Evolutionary conservation across 345 rosid genomes (phyloP).

Genomic region (Aquilaria sinensis): DNA sequence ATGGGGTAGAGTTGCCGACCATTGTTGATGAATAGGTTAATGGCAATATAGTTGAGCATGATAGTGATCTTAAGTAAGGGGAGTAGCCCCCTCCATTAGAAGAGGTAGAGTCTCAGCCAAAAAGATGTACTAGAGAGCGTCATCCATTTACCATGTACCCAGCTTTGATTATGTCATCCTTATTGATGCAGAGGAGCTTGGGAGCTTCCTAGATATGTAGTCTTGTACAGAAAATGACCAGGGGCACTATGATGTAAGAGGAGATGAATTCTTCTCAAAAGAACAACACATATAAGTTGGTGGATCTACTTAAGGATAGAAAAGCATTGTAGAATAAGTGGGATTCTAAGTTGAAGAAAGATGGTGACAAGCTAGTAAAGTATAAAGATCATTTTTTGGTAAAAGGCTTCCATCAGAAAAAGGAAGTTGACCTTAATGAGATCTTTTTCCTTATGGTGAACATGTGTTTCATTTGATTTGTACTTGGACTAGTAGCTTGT

Average conservation of each 20-base stretch:
- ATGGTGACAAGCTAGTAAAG: no score
- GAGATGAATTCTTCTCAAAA: neutral
- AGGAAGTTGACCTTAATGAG: no score
- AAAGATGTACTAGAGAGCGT: neutral
- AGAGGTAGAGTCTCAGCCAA: neutral
- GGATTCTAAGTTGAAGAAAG: no score
- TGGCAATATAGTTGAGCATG: neutral
- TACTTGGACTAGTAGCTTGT: no score
- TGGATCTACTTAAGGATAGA: no score
- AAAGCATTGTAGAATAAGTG: neutral
- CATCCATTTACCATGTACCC: neutral
- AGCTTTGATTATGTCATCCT: neutral
- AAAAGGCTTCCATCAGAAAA: neutral
- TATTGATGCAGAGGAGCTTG: neutral
- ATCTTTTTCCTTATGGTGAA: no score
- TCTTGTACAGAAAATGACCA: neutral
- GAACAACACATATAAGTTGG: neutral
- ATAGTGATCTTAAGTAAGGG: neutral
- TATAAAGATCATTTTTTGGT: no score
- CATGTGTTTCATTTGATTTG: no score
- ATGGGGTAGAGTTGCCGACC: neutral
- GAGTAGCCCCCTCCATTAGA: no score
- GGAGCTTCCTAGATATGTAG: neutral
- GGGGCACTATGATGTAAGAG: neutral
- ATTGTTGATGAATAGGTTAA: neutral